Evolutionary conservation across 345 rosid species (phyloP), one percentile per base, ranked within the genome.

Genomic region (Acer campestre): DNA sequence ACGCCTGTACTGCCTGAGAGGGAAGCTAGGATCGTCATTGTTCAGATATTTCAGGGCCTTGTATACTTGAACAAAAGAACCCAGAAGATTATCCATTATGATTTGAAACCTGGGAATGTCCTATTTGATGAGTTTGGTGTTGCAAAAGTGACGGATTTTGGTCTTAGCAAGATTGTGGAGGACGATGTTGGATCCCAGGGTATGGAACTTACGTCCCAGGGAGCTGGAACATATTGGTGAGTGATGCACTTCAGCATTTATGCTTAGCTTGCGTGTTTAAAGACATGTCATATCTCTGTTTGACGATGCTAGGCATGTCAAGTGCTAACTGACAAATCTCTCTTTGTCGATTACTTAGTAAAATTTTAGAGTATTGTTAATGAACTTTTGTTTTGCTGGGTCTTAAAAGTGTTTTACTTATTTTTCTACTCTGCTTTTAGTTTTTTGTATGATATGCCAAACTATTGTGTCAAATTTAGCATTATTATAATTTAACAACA

Each of bases 141-240:
- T 51, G 98, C 99, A 75, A 97, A 97, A 89, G 97, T 97, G 76
- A 96, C 99, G 56, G 99, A 97, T 87, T 97, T 97, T 87, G 99
- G 99, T 82, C 93, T 97, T 71, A 97, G 99, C 89, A 97, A 97
- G 88, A 94, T 97, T 55, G 95, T 97, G 82, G 98, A 97, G 85
- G 93, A 91, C 69, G 87, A 93, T 82, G 93, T 89, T 79, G 98
- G 98, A 78, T 90, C 99, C 31, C 97, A 89, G 86, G 99, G 99
- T 64, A 97, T 94, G 99, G 99, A 97, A 82, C 98, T 97, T 78
- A 97, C 99, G 49, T 97, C 99, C 77, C 99, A 94, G 80, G 99
- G 99, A 82, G 99, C 99, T 77, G 99, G 99, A 83, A 94, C 99
- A 49, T 94, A 97, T 84, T 97, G 99, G 99, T 94, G 77, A 88